Conservation (phyloP, 495 filamentous ascomycete species). For the Hyaloscypha bicolor region DNA sequence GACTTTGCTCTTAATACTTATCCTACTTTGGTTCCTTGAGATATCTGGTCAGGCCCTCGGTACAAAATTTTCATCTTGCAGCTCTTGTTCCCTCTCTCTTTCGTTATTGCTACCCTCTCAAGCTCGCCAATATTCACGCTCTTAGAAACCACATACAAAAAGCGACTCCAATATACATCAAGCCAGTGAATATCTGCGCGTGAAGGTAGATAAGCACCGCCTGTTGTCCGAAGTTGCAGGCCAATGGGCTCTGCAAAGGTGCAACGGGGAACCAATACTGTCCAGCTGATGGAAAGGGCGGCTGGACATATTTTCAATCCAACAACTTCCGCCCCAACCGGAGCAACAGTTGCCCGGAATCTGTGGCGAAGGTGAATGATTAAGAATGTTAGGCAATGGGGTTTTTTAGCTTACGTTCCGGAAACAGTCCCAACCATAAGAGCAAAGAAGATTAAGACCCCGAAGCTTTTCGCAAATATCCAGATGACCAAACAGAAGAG, state of each 20-base stretch:
- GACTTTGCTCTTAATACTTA: conserved; percentile 26
- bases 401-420: conserved; percentile 47
- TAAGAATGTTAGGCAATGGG: conserved; percentile 39
- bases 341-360: conserved; percentile 73
- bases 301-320: conserved; percentile 72
- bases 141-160: conserved; percentile 55
- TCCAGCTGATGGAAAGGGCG: conserved; percentile 73
- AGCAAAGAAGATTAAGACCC: conserved; percentile 70
- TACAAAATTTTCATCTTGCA: conserved; percentile 23
- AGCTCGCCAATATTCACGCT: conserved; percentile 61
- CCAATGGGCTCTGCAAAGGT: conserved; percentile 78
- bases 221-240: conserved; percentile 60
- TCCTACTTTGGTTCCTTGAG: conserved; percentile 16
- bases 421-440: conserved; percentile 65
- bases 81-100: conserved; percentile 32
- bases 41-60: neutral
- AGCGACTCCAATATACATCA: conserved; percentile 65
- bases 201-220: conserved; percentile 53
- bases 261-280: conserved; percentile 69
- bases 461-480: conserved; percentile 67
- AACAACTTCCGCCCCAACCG: conserved; percentile 78
- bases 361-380: conserved; percentile 7
- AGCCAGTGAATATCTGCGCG: conserved; percentile 67
- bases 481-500: conserved; percentile 66
- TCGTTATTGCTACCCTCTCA: conserved; percentile 37